A percentile compares a stretch with the other conserved stretches of the same genome.
Evolutionary conservation across 305 asterid species (phyloP).

Genomic region (Nicotiana rustica): DNA sequence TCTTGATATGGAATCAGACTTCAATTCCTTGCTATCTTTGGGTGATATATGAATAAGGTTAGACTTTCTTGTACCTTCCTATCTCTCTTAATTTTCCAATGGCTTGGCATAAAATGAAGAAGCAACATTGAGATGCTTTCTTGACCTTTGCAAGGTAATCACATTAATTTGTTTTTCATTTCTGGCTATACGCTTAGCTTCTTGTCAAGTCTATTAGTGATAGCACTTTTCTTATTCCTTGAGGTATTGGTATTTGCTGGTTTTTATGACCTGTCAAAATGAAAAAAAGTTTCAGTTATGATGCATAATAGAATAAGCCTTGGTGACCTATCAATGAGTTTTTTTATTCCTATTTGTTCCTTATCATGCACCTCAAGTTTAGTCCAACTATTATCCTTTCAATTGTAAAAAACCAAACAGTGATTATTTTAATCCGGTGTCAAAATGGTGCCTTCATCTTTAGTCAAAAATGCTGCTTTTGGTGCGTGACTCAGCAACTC

Average conservation of each 20-base stretch:
- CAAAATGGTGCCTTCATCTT: constrained; percentile 32
- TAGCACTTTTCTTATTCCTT: not conserved
- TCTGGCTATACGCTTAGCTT: not conserved
- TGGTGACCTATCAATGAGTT: no score
- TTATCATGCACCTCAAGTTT: constrained; percentile 8
- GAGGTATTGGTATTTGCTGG: not conserved
- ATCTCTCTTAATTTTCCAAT: not conserved
- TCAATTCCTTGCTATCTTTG: no score
- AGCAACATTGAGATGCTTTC: not conserved
- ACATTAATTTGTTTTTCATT: not conserved
- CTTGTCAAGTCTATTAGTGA: not conserved
- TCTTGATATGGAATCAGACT: no score
- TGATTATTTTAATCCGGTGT: not conserved
- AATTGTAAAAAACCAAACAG: constrained; percentile 33
- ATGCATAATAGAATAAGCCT: no score
- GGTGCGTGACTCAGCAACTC: constrained; percentile 34
- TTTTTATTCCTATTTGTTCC: no score
- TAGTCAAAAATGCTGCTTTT: constrained; percentile 29
- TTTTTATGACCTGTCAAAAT: no score
- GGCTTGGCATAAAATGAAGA: not conserved
- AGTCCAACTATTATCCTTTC: constrained; percentile 15
- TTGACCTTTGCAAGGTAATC: not conserved
- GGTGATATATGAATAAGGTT: not conserved
- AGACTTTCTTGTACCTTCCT: not conserved
- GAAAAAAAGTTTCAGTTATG: no score